A percentile compares a stretch with the other conserved stretches of the same genome.
Conservation (phyloP, 352 stramenopile species). For the Pythium coloratum region DNA sequence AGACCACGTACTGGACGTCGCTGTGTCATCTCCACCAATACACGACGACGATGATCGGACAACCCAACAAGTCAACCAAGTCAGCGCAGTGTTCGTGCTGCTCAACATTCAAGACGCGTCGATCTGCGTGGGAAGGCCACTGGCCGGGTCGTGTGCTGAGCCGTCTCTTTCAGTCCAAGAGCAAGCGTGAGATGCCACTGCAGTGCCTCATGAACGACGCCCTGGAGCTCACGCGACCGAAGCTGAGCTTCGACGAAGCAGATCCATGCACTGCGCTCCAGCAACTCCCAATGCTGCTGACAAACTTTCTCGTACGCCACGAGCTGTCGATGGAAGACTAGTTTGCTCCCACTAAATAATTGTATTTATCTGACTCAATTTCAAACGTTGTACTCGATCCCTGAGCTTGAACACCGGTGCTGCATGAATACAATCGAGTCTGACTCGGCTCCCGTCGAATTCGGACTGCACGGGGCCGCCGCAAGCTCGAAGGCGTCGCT, state of each 20-base stretch:
- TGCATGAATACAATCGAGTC: constrained; percentile 19
- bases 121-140: constrained; percentile 16
- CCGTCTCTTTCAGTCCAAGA: constrained; percentile 11
- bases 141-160: constrained; percentile 9
- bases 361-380: not conserved
- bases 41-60: constrained; percentile 1
- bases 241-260: not conserved
- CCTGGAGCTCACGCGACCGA: constrained; percentile 7
- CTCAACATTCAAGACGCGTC: not conserved
- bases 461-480: not conserved
- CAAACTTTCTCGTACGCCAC: constrained; percentile 26
- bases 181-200: not conserved
- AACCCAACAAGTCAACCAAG: not conserved
- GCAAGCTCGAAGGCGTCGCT: not conserved
- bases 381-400: not conserved
- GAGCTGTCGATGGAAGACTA: constrained; percentile 28
- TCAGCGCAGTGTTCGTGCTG: constrained; percentile 8
- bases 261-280: constrained; percentile 7
- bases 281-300: constrained; percentile 14
- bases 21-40: constrained; percentile 1
- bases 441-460: not conserved
- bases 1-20: constrained; percentile 8
- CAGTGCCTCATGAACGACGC: constrained; percentile 16
- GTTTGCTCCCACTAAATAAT: not conserved
- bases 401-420: not conserved